Evolutionary conservation across 768 basidiomycete genomes (phyloP), one percentile per base, ranked within the genome.

Genomic region (Boletus edulis): DNA sequence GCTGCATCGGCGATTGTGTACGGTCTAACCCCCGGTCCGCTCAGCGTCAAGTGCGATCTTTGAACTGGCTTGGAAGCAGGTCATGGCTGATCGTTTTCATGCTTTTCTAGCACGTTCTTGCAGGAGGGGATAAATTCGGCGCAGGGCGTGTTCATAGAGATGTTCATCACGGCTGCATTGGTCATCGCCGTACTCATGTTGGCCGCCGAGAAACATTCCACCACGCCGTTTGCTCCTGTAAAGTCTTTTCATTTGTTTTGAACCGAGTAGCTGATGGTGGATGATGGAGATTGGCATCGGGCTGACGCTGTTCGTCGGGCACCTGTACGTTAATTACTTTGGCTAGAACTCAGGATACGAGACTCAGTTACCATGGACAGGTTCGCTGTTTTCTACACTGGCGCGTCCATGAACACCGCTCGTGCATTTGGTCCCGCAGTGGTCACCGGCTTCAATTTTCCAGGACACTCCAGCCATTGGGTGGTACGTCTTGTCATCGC

Each of bases 341-440:
- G 22, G 22, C 18, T 43, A 41, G 17, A 24, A 3, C 12, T 13
- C 24, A 35, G 31, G 27, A 27, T 29, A 9, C 31, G 52, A 27
- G 34, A 46, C 3, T 43, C 24, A 18, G 29, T 51, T 27, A 42
- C 34, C 31, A 17, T 22, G 20, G 0, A 18, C 52, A 86, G 85
- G 15, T 86, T 80, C 59, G 79, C 81, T 0, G 79, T 83, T 8
- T 77, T 73, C 54, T 87, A 81, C 63, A 87, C 86, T 1, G 84
- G 86, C 7, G 85, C 82, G 5, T 75, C 75, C 18, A 84, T 86
- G 80, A 89, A 89, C 61, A 81, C 84, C 6, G 86, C 86, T 13
- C 78, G 86, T 51, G 67, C 87, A 0, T 87, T 87, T 66, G 87
- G 86, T 3, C 86, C 87, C 2, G 84, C 87, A 5, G 84, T 81